phyloP scores from a whole-genome alignment of 352 stramenopile species.

The Aphanomyces stellatus region DNA sequence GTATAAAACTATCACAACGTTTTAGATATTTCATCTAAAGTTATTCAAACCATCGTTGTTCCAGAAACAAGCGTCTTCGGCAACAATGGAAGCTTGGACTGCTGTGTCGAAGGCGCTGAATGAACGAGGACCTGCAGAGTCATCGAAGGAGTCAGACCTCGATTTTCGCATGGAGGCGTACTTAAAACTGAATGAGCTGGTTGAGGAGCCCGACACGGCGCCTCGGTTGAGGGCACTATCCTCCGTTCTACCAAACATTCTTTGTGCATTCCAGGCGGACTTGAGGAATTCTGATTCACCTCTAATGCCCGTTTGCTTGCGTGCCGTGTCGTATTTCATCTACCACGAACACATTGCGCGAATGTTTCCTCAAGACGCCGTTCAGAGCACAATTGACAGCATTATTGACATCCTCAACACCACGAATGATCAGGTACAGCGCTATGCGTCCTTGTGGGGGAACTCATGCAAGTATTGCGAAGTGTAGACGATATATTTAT shows the following conservation, averaged over 20 bases:
- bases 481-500: slow-evolving; percentile 12
- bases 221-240: not conserved
- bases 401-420: slow-evolving; percentile 9
- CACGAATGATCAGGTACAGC: slow-evolving; percentile 18
- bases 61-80: too few relatives aligned
- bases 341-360: slow-evolving; percentile 16
- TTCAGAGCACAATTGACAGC: not conserved
- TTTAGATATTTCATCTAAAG: too few relatives aligned
- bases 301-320: not conserved
- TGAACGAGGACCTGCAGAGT: too few relatives aligned
- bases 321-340: slow-evolving; percentile 15
- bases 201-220: slow-evolving; percentile 13
- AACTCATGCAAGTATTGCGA: not conserved
- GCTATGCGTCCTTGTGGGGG: not conserved
- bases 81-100: too few relatives aligned
- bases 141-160: too few relatives aligned
- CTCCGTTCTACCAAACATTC: not conserved
- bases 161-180: slow-evolving; percentile 11
- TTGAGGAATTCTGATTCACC: not conserved
- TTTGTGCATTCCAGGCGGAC: not conserved
- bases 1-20: too few relatives aligned
- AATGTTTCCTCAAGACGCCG: not conserved
- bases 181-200: slow-evolving; percentile 10
- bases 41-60: too few relatives aligned
- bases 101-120: not conserved